Base-by-base conservation (phyloP, 2,329 filamentous ascomycete species). In the Microcera coccophila region DNA sequence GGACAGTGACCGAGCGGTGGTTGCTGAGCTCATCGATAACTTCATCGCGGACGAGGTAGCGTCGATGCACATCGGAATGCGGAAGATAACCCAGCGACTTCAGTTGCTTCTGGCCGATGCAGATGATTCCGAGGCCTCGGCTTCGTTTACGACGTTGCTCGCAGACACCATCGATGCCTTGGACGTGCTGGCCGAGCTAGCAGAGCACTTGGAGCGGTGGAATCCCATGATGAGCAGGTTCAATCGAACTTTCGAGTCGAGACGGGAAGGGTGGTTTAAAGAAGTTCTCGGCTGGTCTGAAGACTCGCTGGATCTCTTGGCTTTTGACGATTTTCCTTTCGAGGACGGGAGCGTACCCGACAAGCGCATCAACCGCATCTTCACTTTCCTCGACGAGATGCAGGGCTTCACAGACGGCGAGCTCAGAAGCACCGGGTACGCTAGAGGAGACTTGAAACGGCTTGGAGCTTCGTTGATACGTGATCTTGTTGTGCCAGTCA, bases 361-460 rank as follows among this genome's bases (percentile, higher is more conserved):
- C 5, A 57, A 57, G 35, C 32, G 52, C 15, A 26, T 38, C 1
- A 12, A 15, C 7, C 45, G 55, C 7, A 37, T 58, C 10, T 49
- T 45, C 21, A 36, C 21, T 7, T 47, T 57, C 32, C 47, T 58
- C 5, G 52, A 58, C 10, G 44, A 58, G 42, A 36, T 44, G 14
- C 55, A 58, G 34, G 48, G 46, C 5, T 52, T 47, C 29, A 32
- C 9, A 5, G 17, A 16, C 1, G 3, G 4, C n/a, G 19, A 10
- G 3, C 29, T 20, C 8, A 38, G 42, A 22, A 49, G 32, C 4
- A 21, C 39, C 2, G 54, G 54, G 2, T 34, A 49, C 33, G 55
- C 50, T 32, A 48, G 41, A 22, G 48, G 53, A 1, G 55, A 58
- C 28, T 36, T 58, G 11, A 58, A 54, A 39, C 54, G 55, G 5